A percentile compares a stretch with the other conserved stretches of the same genome.
phyloP scores from a whole-genome alignment of 1,284 basidiomycete genomes.

The Boletus semigastroideus region DNA sequence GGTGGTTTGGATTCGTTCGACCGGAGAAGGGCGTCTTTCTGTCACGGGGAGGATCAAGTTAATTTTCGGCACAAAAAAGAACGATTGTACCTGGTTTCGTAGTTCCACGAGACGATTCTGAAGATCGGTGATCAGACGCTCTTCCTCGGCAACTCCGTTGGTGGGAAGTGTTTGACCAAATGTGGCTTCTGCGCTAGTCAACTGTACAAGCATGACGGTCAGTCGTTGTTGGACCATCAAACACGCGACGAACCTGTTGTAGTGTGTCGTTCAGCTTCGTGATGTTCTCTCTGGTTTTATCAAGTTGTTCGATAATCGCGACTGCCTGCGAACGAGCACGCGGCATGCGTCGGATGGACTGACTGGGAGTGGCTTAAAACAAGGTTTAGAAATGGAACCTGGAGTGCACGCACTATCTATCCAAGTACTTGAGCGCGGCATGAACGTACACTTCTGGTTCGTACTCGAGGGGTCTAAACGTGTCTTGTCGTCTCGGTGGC shows the following conservation, averaged over 20 bases:
- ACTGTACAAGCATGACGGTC: conserved; percentile 11
- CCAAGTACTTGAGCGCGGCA: conserved; percentile 71
- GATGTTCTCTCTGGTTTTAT: conserved; percentile 53
- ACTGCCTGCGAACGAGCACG: conserved; percentile 58
- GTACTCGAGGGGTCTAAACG: conserved; percentile 41
- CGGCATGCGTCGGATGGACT: conserved; percentile 69
- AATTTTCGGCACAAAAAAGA: neutral
- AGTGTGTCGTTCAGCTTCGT: conserved; percentile 45
- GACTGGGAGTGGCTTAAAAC: conserved; percentile 37
- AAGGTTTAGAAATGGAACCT: neutral
- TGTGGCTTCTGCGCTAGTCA: conserved; percentile 33
- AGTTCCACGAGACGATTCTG: conserved; percentile 53
- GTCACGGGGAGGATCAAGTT: conserved; percentile 2
- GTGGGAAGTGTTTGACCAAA: conserved; percentile 41
- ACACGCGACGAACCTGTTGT: conserved; percentile 48
- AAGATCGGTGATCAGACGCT: conserved; percentile 53
- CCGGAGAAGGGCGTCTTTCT: conserved; percentile 47
- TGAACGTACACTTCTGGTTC: conserved; percentile 73
- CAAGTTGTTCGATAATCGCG: conserved; percentile 53
- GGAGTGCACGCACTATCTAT: conserved; percentile 59
- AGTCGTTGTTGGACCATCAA: neutral
- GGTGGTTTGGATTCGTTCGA: conserved; percentile 25
- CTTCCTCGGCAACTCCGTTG: conserved; percentile 52
- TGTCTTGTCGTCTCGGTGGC: conserved; percentile 42
- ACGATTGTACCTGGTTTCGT: conserved; percentile 44